A percentile compares a stretch with the other conserved stretches of the same genome.
Evolutionary conservation across 106 monocot species (phyloP).

Genomic region (Allium sativum): DNA sequence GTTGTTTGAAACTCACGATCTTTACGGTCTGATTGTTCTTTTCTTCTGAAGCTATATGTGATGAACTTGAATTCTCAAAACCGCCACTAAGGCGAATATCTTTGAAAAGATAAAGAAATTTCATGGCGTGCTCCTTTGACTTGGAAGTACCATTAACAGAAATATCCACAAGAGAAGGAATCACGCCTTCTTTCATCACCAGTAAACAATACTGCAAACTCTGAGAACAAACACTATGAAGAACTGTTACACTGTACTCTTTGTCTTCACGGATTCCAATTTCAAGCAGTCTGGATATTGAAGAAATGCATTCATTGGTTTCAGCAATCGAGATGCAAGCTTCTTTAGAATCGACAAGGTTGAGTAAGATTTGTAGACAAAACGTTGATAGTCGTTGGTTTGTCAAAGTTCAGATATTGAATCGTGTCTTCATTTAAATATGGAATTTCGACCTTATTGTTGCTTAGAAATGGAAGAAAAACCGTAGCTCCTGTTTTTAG

Average conservation of each 20-base stretch:
- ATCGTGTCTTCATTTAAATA: constrained; percentile 31
- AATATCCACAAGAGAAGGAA: constrained; percentile 66
- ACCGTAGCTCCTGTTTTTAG: constrained; percentile 45
- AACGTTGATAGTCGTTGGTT: constrained; percentile 17
- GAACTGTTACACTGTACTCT: constrained; percentile 39
- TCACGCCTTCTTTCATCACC: constrained; percentile 77
- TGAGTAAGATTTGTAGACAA: constrained; percentile 44
- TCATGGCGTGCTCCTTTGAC: constrained; percentile 30
- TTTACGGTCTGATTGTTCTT: neutral
- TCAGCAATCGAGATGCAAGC: constrained; percentile 23
- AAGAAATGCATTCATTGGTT: constrained; percentile 39
- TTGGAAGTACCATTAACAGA: constrained; percentile 60
- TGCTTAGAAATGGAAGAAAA: constrained; percentile 41
- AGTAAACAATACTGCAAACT: constrained; percentile 32
- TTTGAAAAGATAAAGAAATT: constrained; percentile 63
- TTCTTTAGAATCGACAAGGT: constrained; percentile 36
- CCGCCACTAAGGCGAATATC: constrained; percentile 33
- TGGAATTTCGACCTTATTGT: constrained; percentile 40
- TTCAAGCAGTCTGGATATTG: constrained; percentile 51
- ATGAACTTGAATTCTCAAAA: constrained; percentile 14
- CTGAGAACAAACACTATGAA: constrained; percentile 37
- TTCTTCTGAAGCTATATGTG: constrained; percentile 2
- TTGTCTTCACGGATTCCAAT: constrained; percentile 40
- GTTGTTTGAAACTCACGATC: constrained; percentile 1
- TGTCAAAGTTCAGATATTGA: constrained; percentile 24